phyloP scores from a whole-genome alignment of 2,329 filamentous ascomycete genomes.

The Sporothrix pallida region DNA sequence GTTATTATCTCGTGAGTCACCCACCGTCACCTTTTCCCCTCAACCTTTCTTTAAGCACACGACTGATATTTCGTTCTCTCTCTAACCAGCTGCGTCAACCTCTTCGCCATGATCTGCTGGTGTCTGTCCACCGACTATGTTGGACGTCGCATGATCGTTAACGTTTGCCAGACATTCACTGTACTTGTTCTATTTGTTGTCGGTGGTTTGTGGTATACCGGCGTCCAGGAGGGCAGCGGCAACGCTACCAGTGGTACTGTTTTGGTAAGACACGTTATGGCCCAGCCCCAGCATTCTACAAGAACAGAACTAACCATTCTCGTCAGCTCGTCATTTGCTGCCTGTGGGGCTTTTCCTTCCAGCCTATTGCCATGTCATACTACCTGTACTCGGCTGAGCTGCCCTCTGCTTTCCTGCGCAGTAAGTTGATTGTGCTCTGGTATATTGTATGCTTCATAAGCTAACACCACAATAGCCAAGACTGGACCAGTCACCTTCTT shows the following conservation, averaged over 20 bases:
- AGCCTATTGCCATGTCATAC: conserved; percentile 3
- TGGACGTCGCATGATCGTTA: conserved; percentile 6
- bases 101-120: conserved; percentile 1
- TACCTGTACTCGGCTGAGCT: neutral
- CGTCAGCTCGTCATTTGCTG: neutral
- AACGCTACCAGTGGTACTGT: conserved; percentile 8
- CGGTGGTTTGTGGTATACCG: conserved; percentile 10
- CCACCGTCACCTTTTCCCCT: too few species aligned
- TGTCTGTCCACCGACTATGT: neutral
- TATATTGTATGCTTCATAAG: neutral
- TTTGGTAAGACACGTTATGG: neutral
- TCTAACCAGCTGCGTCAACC: neutral
- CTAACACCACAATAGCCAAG: neutral
- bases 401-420: conserved; percentile 1
- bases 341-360: neutral
- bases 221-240: neutral
- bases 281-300: too few species aligned
- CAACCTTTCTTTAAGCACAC: neutral
- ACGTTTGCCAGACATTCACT: neutral
- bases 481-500: conserved; percentile 9
- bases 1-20: neutral
- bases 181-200: neutral
- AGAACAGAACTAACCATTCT: neutral
- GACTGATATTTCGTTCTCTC: too few species aligned
- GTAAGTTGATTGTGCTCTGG: neutral